Evolutionary conservation across 768 basidiomycete species (phyloP).

Genomic region (Leucocoprinus sp.): DNA sequence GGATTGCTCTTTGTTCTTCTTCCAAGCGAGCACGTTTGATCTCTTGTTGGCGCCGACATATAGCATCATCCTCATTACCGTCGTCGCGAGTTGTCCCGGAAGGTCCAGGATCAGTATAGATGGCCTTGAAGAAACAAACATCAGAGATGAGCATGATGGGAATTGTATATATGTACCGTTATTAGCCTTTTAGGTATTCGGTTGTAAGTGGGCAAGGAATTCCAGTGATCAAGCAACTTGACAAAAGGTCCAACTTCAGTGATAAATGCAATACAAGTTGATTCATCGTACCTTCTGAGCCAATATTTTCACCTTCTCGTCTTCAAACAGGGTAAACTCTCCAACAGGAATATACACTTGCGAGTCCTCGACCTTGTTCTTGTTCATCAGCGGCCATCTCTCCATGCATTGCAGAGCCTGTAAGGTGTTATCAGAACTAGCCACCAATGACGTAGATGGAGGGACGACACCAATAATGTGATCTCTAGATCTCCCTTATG

Average conservation of each 20-base stretch:
- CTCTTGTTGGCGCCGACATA: conserved; percentile 4
- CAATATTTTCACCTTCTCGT: conserved; percentile 45
- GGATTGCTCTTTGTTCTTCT: conserved; percentile 4
- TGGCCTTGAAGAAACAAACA: background rate
- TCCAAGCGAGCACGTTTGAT: conserved; percentile 7
- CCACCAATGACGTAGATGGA: too few relatives aligned
- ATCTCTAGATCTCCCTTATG: conserved; percentile 63
- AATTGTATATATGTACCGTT: conserved; percentile 16
- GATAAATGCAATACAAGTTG: background rate
- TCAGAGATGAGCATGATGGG: background rate
- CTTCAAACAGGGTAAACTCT: conserved; percentile 41
- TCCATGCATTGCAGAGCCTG: conserved; percentile 62
- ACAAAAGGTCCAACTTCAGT: background rate
- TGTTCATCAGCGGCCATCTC: conserved; percentile 73
- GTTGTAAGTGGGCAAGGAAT: conserved; percentile 64
- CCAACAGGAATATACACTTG: conserved; percentile 57
- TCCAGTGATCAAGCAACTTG: conserved; percentile 82
- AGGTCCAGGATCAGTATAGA: background rate
- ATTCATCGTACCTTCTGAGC: conserved; percentile 52
- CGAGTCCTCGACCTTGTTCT: conserved; percentile 88
- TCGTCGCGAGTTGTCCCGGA: background rate
- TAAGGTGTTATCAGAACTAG: background rate
- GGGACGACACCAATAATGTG: conserved; percentile 47
- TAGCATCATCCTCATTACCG: conserved; percentile 10
- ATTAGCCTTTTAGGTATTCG: conserved; percentile 71